These are phyloP conservation scores for Pleurozium schreberi DNA, from an alignment of 225 moss, liverwort and hornwort species.

Conservation along the genomic window DNA sequence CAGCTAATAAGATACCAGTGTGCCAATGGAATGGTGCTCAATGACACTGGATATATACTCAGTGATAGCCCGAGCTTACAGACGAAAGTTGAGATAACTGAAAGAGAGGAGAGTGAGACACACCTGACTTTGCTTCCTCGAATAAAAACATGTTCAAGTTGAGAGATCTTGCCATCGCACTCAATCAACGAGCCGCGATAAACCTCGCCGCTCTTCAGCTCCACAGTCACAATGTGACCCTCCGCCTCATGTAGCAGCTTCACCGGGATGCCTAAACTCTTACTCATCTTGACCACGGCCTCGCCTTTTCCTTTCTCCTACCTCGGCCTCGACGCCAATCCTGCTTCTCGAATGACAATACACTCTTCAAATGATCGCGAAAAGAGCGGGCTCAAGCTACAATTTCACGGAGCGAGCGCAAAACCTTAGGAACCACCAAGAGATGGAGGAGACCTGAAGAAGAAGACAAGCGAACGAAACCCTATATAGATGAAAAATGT, in stretches of 20 bases:
- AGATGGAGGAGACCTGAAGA: neutral
- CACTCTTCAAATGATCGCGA: neutral
- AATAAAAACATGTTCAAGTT: constrained; percentile 66
- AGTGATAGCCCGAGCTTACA: neutral
- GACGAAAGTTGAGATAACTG: neutral
- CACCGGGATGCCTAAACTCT: constrained; percentile 63
- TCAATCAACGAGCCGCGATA: constrained; percentile 59
- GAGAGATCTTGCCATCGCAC: constrained; percentile 60
- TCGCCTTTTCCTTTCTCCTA: neutral
- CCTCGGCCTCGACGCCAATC: neutral
- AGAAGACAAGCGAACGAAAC: neutral
- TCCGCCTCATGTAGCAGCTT: constrained; percentile 64
- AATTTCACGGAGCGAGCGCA: neutral
- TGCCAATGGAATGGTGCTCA: neutral
- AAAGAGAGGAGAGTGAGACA: neutral
- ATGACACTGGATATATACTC: neutral
- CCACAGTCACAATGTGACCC: constrained; percentile 62
- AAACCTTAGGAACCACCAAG: neutral
- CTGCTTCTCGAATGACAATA: neutral
- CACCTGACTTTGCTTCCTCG: constrained; percentile 68
- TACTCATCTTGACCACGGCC: constrained; percentile 28
- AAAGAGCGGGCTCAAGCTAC: neutral
- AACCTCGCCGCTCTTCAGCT: constrained; percentile 60
- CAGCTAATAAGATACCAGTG: neutral
- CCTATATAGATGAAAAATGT: neutral